Conservation (phyloP, 1,284 basidiomycete species). For the Tylopilus sp. region DNA sequence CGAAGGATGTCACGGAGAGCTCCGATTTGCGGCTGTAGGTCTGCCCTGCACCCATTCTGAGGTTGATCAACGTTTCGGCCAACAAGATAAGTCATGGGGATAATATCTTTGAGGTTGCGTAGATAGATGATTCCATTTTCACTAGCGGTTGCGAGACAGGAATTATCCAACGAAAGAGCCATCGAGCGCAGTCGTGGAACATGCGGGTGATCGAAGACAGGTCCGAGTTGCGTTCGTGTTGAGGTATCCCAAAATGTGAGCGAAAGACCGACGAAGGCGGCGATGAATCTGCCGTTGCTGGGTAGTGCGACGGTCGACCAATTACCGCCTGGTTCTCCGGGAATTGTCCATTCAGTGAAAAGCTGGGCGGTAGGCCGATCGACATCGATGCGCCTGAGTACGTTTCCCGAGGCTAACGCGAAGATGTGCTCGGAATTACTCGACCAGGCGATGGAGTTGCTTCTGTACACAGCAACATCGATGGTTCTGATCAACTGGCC, state of each 20-base stretch:
- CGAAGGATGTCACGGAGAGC: background rate
- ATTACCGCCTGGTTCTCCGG: background rate
- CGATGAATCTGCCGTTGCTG: background rate
- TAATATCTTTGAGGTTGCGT: background rate
- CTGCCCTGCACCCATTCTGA: background rate
- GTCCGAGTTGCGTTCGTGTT: background rate
- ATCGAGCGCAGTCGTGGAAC: background rate
- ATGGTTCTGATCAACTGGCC: background rate
- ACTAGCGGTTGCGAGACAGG: background rate
- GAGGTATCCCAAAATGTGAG: slow-evolving; percentile 4
- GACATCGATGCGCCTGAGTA: background rate
- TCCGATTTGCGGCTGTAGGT: background rate
- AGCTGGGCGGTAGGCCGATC: background rate
- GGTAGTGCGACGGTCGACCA: background rate
- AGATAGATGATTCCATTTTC: background rate
- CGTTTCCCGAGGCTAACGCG: background rate
- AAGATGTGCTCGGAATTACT: background rate
- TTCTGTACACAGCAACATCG: background rate
- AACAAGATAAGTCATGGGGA: background rate
- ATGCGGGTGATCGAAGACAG: background rate
- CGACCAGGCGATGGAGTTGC: background rate
- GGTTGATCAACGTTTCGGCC: background rate
- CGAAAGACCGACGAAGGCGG: background rate
- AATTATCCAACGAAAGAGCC: background rate
- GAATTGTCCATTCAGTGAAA: background rate